phyloP scores from a whole-genome alignment of 805 yeast species.

The Brettanomyces bruxellensis region DNA sequence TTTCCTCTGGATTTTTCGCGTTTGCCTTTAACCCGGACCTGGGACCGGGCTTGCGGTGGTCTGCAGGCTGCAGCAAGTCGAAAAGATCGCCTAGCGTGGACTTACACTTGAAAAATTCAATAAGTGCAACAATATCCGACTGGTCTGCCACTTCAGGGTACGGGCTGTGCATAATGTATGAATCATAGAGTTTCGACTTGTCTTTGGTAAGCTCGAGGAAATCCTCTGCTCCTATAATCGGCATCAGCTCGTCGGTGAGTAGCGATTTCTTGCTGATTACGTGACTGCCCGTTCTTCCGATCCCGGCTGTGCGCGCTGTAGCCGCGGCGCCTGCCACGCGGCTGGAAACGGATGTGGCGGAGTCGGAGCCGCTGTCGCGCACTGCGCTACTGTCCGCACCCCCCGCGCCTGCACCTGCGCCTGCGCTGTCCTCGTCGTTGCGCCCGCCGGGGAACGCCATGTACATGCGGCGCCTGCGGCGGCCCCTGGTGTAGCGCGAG shows the following conservation, averaged over 20 bases:
- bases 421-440: not conserved
- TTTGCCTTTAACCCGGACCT: not conserved
- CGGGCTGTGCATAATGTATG: conserved; percentile 15
- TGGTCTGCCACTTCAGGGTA: conserved; percentile 13
- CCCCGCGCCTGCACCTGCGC: no score
- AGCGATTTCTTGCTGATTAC: no score
- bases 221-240: conserved; percentile 24
- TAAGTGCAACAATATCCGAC: conserved; percentile 9
- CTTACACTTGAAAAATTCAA: conserved; percentile 10
- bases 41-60: not conserved
- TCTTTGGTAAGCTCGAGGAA: conserved; percentile 22
- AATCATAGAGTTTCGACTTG: conserved; percentile 18
- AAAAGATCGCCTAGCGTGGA: conserved; percentile 5
- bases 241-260: conserved; percentile 21
- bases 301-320: not conserved
- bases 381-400: not conserved
- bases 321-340: not conserved
- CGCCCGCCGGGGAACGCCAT: not conserved
- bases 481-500: not conserved
- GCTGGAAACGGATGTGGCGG: not conserved
- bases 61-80: not conserved
- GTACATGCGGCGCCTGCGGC: not conserved
- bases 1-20: not conserved
- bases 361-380: not conserved
- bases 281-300: not conserved